Percentiles rank a stretch among this genome's conserved stretches.
Evolutionary conservation across 2,329 filamentous ascomycete genomes (phyloP).

Genomic region (Xylaria sp.): DNA sequence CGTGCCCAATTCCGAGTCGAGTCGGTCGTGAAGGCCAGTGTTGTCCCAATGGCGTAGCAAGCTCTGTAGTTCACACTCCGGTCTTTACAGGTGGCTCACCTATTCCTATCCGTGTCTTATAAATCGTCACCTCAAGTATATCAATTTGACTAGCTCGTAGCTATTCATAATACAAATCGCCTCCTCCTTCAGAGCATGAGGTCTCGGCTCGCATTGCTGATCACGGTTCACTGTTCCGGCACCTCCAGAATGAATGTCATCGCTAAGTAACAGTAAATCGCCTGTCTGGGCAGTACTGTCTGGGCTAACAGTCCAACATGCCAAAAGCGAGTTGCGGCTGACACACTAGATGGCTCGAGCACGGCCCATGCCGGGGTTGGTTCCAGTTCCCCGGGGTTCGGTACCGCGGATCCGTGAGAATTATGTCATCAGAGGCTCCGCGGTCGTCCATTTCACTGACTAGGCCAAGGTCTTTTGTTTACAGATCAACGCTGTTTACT

Average conservation of each 20-base stretch:
- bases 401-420: neutral
- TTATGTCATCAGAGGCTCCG: neutral
- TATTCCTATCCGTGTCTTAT: neutral
- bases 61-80: neutral
- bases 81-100: too few relatives aligned
- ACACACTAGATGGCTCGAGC: too few relatives aligned
- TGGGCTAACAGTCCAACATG: too few relatives aligned
- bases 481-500: neutral
- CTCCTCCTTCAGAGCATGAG: neutral
- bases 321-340: too few relatives aligned
- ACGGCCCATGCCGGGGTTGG: neutral
- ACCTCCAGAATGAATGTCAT: too few relatives aligned
- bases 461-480: neutral
- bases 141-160: neutral
- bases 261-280: too few relatives aligned
- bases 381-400: neutral
- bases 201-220: neutral
- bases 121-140: neutral
- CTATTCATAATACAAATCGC: neutral
- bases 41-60: neutral
- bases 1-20: neutral
- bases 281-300: too few relatives aligned
- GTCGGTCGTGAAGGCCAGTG: neutral
- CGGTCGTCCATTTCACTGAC: neutral
- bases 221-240: neutral